Evolutionary conservation across 2,329 filamentous ascomycete species (phyloP).

Genomic region (Tolypocladium endophyticum): DNA sequence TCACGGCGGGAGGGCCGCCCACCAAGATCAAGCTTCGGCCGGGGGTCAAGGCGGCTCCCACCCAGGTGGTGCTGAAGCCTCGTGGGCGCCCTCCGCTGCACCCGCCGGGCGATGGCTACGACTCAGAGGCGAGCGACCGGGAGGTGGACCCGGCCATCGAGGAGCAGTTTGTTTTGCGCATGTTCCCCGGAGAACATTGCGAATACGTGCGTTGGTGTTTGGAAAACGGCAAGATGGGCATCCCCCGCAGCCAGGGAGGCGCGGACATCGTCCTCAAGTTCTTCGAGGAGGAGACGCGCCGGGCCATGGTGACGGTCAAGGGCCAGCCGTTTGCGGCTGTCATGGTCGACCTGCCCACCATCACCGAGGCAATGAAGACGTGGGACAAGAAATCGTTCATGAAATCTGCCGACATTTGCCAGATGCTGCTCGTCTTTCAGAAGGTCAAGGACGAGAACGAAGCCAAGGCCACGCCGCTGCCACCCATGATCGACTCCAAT

Average conservation of each 20-base stretch:
- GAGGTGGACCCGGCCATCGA: conserved; percentile 83
- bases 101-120: conserved; percentile 79
- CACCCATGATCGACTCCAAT: conserved; percentile 56
- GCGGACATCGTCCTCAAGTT: conserved; percentile 76
- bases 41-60: conserved; percentile 24
- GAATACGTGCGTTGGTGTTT: conserved; percentile 73
- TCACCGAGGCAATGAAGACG: conserved; percentile 85
- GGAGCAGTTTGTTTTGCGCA: conserved; percentile 80
- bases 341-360: conserved; percentile 74
- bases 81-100: conserved; percentile 60
- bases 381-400: conserved; percentile 84
- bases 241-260: conserved; percentile 51
- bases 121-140: conserved; percentile 87
- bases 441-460: conserved; percentile 55
- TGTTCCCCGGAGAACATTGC: conserved; percentile 75
- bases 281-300: conserved; percentile 60
- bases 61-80: conserved; percentile 42
- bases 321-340: conserved; percentile 65
- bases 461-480: conserved; percentile 56
- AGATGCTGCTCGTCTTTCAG: conserved; percentile 76
- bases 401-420: conserved; percentile 79
- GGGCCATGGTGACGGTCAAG: conserved; percentile 62
- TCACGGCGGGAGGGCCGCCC: conserved; percentile 3
- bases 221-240: conserved; percentile 65
- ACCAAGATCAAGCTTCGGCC: conserved; percentile 41